phyloP scores from a whole-genome alignment of 371 early-diverging fungal genomes.

The Coemansia sp. region DNA sequence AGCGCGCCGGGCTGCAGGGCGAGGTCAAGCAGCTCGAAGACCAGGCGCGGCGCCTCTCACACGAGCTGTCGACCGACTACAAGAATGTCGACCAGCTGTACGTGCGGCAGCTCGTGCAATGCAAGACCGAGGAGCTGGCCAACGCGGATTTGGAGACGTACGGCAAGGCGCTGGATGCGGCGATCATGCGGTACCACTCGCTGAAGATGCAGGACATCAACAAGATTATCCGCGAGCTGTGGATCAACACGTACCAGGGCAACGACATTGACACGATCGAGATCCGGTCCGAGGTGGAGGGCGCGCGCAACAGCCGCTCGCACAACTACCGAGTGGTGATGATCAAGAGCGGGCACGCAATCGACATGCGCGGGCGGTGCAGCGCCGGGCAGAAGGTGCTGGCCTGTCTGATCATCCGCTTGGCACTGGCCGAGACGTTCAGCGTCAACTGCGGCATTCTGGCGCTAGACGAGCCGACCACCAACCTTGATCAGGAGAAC shows the following conservation, averaged over 20 bases:
- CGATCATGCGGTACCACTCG: slow-evolving; percentile 95
- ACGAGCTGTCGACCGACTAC: slow-evolving; percentile 77
- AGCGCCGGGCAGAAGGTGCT: slow-evolving; percentile 99
- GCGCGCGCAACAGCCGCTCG: slow-evolving; percentile 62
- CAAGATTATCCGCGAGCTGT: slow-evolving; percentile 93
- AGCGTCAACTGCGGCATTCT: slow-evolving; percentile 94
- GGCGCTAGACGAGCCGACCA: slow-evolving; percentile 99
- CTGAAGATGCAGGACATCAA: slow-evolving; percentile 99
- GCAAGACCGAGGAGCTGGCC: slow-evolving; percentile 78
- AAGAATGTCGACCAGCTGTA: slow-evolving; percentile 70
- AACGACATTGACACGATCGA: slow-evolving; percentile 96
- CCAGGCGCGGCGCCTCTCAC: slow-evolving; percentile 57
- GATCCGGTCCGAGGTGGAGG: slow-evolving; percentile 87
- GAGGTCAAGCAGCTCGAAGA: slow-evolving; percentile 84
- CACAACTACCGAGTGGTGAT: slow-evolving; percentile 98
- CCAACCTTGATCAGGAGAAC: slow-evolving; percentile 97
- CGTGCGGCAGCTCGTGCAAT: slow-evolving; percentile 62
- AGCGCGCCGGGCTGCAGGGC: slow-evolving; percentile 73
- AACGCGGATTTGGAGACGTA: slow-evolving; percentile 84
- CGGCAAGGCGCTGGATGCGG: slow-evolving; percentile 80
- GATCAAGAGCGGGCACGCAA: slow-evolving; percentile 86
- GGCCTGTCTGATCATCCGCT: slow-evolving; percentile 94
- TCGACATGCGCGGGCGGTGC: slow-evolving; percentile 99
- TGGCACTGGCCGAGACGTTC: slow-evolving; percentile 98
- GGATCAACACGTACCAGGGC: slow-evolving; percentile 97